Evolutionary conservation across 2,329 filamentous ascomycete genomes (phyloP), one percentile per base, ranked within the genome.

Genomic region (Juglanconis oblonga): DNA sequence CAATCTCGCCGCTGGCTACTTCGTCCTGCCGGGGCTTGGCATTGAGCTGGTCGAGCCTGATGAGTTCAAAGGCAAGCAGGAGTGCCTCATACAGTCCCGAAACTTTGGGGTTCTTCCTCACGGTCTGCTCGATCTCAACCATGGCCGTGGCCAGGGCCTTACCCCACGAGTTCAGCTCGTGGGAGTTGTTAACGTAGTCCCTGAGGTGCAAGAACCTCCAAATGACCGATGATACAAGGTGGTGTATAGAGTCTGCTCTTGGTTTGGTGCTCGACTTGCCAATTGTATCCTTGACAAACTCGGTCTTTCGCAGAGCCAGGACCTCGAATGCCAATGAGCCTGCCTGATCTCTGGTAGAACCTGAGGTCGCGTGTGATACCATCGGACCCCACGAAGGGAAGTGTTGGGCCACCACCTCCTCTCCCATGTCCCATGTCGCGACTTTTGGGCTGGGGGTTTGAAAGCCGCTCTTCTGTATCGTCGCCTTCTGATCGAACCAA

Each of bases 201-300:
- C 93, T 87, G 52, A 98, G 81, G 70, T 97, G 91, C 29, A 99
- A 81, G 74, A 97, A 95, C 58, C 92, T 86, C 89, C 92, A 97
- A 61, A 94, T 82, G 6, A 88, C 85, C 67, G 97, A 91, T 17
- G 85, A 85, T 7, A 81, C 75, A 57, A 92, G 77, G 57, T 94
- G 83, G 68, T 95, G 90, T 14, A 75, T 71, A 29, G 79, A 80
- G 52, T 89, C 82, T n/a, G 88, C 84, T 61, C 81, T 85, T 13
- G 75, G 70, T 67, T 78, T 81, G 65, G 82, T 85, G 13, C 47
- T 47, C 45, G 47, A 8, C 58, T 81, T 83, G 31, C 84, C 79
- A 55, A 91, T 80, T 0, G 91, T 91, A 66, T 85, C 86, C 58
- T 86, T 79, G 2, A 85, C 84, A 69, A 96, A 94, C 0, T 88